phyloP scores from a whole-genome alignment of 2,329 filamentous ascomycete genomes.

The Curvularia spicifera region DNA sequence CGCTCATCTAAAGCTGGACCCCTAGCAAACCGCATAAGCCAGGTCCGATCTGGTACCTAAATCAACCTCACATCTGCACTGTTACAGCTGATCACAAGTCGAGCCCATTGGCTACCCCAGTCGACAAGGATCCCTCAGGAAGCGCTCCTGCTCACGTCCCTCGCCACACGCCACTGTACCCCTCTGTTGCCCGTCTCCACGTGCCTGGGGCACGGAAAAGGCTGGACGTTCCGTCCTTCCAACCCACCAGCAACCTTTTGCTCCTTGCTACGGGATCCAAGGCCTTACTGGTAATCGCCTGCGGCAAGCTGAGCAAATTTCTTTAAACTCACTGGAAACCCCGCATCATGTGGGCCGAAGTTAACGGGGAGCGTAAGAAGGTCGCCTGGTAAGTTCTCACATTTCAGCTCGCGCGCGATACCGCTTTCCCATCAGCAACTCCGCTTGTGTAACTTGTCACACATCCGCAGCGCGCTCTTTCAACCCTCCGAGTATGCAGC shows the following conservation, averaged over 20 bases:
- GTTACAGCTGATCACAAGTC: slow-evolving; percentile 23
- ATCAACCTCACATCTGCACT: slow-evolving; percentile 18
- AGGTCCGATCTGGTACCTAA: slow-evolving; percentile 24
- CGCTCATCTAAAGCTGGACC: slow-evolving; percentile 33
- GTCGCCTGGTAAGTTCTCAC: slow-evolving; percentile 70
- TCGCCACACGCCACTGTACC: slow-evolving; percentile 33
- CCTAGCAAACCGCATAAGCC: slow-evolving; percentile 28
- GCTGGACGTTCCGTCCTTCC: slow-evolving; percentile 22
- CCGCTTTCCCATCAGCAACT: neutral
- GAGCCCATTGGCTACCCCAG: slow-evolving; percentile 33
- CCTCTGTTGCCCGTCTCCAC: slow-evolving; percentile 35
- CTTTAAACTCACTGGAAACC: slow-evolving; percentile 33
- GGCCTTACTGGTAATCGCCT: slow-evolving; percentile 24
- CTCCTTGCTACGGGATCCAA: slow-evolving; percentile 27
- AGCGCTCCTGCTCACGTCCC: slow-evolving; percentile 21
- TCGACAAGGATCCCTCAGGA: slow-evolving; percentile 27
- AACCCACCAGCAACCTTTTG: slow-evolving; percentile 26
- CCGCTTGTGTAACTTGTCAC: neutral
- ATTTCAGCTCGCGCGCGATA: neutral
- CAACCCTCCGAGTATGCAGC: neutral
- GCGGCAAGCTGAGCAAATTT: slow-evolving; percentile 41
- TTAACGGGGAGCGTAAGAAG: slow-evolving; percentile 75
- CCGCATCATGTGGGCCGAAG: slow-evolving; percentile 62
- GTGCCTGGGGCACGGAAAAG: slow-evolving; percentile 32
- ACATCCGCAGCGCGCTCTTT: neutral